A percentile compares a stretch with the other conserved stretches of the same genome.
Conservation (phyloP, 2,329 filamentous ascomycete species). For the Fusarium xylarioides region DNA sequence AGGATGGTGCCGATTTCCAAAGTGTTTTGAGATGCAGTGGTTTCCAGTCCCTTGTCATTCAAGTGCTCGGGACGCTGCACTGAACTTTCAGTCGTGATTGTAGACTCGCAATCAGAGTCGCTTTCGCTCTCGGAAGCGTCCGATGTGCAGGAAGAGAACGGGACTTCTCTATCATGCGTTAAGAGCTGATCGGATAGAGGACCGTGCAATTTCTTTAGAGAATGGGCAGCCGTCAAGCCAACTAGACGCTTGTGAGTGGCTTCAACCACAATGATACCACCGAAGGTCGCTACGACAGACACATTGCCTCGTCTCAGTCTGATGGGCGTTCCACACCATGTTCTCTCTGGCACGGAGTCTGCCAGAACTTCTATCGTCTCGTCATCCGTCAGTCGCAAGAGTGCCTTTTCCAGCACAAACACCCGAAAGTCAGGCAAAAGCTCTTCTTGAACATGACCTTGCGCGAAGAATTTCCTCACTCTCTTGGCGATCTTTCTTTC, state of each 20-base stretch:
- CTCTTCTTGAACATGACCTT: background rate
- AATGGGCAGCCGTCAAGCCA: background rate
- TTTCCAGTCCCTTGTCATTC: too few relatives aligned
- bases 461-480: background rate
- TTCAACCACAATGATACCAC: background rate
- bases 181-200: fast-evolving
- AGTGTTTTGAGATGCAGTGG: too few relatives aligned
- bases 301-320: fast-evolving
- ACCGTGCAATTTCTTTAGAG: background rate
- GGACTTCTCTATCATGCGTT: fast-evolving
- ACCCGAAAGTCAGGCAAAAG: background rate
- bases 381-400: fast-evolving
- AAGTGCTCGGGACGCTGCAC: background rate
- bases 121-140: background rate
- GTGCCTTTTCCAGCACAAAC: background rate
- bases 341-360: fast-evolving
- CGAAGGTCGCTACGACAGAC: background rate
- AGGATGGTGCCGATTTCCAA: background rate
- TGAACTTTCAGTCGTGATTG: background rate
- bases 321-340: background rate
- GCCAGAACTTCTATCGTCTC: background rate
- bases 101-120: background rate
- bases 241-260: background rate
- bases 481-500: background rate
- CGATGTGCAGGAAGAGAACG: fast-evolving